Conservation (phyloP, 345 rosid species). For the Trapa incisa region DNA sequence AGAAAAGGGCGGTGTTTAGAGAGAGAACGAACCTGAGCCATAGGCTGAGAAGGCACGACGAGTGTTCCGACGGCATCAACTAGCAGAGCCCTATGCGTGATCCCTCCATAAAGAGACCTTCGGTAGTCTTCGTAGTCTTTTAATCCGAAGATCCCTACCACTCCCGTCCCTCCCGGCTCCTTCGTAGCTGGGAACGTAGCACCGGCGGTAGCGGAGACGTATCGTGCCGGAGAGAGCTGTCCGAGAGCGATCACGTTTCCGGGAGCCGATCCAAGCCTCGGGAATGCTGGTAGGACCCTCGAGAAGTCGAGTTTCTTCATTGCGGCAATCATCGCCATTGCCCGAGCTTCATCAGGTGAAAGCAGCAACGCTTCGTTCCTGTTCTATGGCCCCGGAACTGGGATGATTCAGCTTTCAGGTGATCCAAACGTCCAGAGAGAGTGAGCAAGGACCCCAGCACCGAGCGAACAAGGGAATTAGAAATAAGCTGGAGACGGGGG, state of each 20-base stretch:
- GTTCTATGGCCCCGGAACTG: too few species aligned
- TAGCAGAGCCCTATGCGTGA: conserved; percentile 75
- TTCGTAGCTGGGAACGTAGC: conserved; percentile 18
- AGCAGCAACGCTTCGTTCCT: background rate
- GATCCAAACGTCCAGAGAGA: too few species aligned
- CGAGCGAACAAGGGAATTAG: too few species aligned
- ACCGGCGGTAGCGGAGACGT: conserved; percentile 19
- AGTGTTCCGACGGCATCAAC: conserved; percentile 97
- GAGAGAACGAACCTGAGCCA: conserved; percentile 47
- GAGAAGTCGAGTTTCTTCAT: background rate
- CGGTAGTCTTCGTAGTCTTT: conserved; percentile 81
- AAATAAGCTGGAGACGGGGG: too few species aligned
- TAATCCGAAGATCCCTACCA: conserved; percentile 27
- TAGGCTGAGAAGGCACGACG: conserved; percentile 90
- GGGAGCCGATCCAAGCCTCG: background rate
- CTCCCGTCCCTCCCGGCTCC: conserved; percentile 5
- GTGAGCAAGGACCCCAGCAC: too few species aligned
- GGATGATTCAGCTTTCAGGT: too few species aligned
- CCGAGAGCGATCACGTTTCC: background rate
- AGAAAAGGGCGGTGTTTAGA: background rate
- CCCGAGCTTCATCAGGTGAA: conserved; percentile 4
- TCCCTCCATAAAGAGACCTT: conserved; percentile 66
- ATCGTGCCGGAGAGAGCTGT: conserved; percentile 6
- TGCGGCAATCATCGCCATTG: conserved; percentile 10
- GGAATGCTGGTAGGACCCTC: background rate